These are phyloP conservation scores for Penicillium longicatenatum DNA, from an alignment of 495 filamentous ascomycete genomes.

Conservation along the genomic window DNA sequence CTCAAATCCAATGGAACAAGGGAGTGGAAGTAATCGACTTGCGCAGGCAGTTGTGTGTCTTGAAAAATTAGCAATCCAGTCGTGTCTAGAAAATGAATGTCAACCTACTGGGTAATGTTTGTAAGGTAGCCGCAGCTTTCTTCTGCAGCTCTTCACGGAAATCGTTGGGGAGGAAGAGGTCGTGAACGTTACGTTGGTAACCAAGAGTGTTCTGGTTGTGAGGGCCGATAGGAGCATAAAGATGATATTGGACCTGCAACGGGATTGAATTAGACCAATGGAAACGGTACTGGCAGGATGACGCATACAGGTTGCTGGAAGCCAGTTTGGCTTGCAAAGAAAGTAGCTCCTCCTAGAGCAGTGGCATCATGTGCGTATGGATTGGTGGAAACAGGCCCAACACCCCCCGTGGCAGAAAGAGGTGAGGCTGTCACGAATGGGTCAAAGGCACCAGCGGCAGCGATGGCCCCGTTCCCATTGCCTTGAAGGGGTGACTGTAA, in stretches of 20 bases:
- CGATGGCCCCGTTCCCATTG: constrained; percentile 40
- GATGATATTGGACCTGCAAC: constrained; percentile 78
- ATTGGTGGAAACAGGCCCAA: constrained; percentile 57
- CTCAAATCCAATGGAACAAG: constrained; percentile 86
- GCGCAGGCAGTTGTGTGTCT: constrained; percentile 70
- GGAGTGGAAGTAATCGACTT: constrained; percentile 84
- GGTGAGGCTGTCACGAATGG: constrained; percentile 60
- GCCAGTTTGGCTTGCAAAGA: constrained; percentile 54
- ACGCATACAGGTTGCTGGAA: constrained; percentile 68
- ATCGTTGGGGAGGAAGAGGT: constrained; percentile 86
- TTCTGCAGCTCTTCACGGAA: constrained; percentile 86
- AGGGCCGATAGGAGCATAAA: constrained; percentile 86
- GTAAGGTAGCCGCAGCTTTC: constrained; percentile 80
- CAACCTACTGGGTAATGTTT: constrained; percentile 76
- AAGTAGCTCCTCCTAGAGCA: constrained; percentile 54
- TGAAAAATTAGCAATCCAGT: background rate
- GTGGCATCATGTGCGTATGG: constrained; percentile 66
- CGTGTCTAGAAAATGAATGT: too few species aligned
- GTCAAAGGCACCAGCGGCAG: constrained; percentile 50
- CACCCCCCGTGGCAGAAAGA: constrained; percentile 51
- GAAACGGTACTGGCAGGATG: background rate
- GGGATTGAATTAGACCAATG: constrained; percentile 9
- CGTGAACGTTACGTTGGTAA: constrained; percentile 82
- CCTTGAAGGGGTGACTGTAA: constrained; percentile 42
- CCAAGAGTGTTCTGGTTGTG: constrained; percentile 74